These are phyloP conservation scores for Candida cerambycidarum DNA, from an alignment of 805 yeast genomes.

Conservation along the genomic window DNA sequence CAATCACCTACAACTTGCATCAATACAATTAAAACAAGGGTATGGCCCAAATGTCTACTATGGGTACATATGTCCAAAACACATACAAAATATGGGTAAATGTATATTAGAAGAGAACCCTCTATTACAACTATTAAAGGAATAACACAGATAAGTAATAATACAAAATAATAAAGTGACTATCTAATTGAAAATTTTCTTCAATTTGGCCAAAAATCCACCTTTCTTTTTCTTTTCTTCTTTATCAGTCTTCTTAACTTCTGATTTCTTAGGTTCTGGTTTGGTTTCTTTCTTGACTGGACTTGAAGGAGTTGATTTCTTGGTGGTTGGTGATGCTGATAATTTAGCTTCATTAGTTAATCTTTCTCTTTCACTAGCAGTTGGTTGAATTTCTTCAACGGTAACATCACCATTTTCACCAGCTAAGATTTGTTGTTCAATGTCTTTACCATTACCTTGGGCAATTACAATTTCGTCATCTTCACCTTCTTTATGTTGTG, in stretches of 20 bases:
- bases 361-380: constrained; percentile 36
- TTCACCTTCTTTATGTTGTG: constrained; percentile 15
- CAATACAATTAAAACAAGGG: too few species aligned
- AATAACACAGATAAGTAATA: constrained; percentile 3
- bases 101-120: constrained; percentile 13
- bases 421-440: constrained; percentile 35
- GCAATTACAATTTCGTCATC: constrained; percentile 43
- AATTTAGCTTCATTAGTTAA: constrained; percentile 34
- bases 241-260: constrained; percentile 13
- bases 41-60: too few species aligned
- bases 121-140: constrained; percentile 10
- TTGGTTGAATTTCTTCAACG: constrained; percentile 44
- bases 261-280: constrained; percentile 1
- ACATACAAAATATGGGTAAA: background rate
- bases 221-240: constrained; percentile 38
- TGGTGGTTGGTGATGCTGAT: constrained; percentile 13
- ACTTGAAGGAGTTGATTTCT: constrained; percentile 12
- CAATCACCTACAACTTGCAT: background rate
- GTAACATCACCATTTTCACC: constrained; percentile 35
- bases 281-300: constrained; percentile 8
- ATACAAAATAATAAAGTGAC: constrained; percentile 18
- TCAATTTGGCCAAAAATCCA: constrained; percentile 37
- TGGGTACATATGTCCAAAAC: too few species aligned
- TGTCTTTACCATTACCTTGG: constrained; percentile 33
- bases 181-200: constrained; percentile 30